Conservation (phyloP, 495 filamentous ascomycete species). For the Wilcoxina mikolae region DNA sequence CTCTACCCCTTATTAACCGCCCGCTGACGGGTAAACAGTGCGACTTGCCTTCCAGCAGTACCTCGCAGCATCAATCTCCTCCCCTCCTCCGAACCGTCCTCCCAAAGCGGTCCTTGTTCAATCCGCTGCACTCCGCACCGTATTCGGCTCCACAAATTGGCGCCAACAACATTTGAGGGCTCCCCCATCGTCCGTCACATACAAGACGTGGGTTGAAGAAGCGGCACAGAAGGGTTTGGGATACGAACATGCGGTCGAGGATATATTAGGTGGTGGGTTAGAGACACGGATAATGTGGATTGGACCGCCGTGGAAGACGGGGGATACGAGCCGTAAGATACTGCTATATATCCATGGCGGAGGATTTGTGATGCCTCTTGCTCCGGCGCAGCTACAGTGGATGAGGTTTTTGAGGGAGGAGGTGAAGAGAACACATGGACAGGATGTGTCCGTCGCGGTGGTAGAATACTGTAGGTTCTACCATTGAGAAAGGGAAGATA, state of each 20-base stretch:
- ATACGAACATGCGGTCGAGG: neutral
- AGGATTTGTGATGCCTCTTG: neutral
- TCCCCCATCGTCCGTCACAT: neutral
- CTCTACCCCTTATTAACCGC: neutral
- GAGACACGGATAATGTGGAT: constrained; percentile 3
- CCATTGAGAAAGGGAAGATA: neutral
- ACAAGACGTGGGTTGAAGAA: neutral
- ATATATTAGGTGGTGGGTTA: neutral
- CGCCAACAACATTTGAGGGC: neutral
- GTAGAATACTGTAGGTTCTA: neutral
- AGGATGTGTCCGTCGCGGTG: neutral
- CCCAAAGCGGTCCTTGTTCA: neutral
- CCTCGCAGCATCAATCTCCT: neutral
- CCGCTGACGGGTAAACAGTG: neutral
- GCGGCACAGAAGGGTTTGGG: neutral
- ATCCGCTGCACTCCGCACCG: neutral
- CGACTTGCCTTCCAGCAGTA: neutral
- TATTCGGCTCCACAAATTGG: neutral
- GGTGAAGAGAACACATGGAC: neutral
- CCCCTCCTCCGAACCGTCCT: neutral
- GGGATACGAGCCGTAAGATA: neutral
- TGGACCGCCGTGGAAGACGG: neutral
- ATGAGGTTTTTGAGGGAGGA: neutral
- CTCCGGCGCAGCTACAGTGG: neutral
- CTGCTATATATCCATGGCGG: constrained; percentile 2